Conservation (phyloP, 208 protist genomes). For the Leishmania gerbilli region DNA sequence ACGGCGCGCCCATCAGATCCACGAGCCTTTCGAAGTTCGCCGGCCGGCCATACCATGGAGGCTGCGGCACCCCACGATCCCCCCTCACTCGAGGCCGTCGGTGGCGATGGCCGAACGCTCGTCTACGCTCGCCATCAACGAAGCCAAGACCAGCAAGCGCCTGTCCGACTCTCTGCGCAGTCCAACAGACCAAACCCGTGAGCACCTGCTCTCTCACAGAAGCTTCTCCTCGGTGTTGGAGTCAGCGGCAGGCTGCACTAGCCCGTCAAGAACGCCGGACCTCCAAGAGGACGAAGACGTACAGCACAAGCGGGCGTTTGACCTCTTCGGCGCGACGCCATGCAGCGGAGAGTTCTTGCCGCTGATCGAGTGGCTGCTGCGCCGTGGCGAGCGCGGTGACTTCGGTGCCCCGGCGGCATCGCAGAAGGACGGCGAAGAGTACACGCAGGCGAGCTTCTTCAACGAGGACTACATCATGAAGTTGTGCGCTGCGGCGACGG, state of each 20-base stretch:
- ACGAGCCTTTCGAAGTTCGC: constrained; percentile 7
- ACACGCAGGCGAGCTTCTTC: constrained; percentile 25
- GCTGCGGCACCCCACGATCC: background rate
- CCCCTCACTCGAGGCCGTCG: too few species aligned
- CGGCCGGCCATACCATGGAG: background rate
- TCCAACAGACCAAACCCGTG: background rate
- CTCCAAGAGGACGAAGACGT: constrained; percentile 18
- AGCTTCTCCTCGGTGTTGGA: background rate
- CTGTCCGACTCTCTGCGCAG: background rate
- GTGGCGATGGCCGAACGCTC: background rate
- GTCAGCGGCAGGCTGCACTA: background rate
- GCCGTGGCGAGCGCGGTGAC: constrained; percentile 20
- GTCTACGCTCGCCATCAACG: background rate
- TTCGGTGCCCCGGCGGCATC: constrained; percentile 1
- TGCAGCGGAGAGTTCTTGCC: constrained; percentile 27
- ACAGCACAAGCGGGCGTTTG: background rate
- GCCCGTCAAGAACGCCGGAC: constrained; percentile 1
- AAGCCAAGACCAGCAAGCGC: background rate
- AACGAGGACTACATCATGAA: constrained; percentile 33
- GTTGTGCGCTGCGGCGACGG: constrained; percentile 42
- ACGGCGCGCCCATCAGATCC: background rate
- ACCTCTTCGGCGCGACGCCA: constrained; percentile 27
- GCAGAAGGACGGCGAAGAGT: background rate
- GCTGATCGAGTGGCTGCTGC: constrained; percentile 39
- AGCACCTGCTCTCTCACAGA: background rate